A percentile compares a stretch with the other conserved stretches of the same genome.
phyloP scores from a whole-genome alignment of 805 yeast genomes.

The Lachancea sp. region DNA sequence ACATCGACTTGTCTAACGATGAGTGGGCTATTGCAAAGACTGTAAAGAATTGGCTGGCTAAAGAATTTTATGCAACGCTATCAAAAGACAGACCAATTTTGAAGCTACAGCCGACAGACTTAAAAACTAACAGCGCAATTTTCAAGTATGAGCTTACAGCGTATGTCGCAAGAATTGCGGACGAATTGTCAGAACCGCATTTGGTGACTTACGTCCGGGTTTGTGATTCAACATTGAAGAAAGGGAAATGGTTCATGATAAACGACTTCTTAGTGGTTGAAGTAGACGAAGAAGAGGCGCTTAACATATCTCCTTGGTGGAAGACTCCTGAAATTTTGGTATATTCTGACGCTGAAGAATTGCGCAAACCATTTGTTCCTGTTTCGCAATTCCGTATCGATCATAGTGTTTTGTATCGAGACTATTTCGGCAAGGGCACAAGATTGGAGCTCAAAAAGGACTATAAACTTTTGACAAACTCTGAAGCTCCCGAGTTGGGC shows the following conservation, averaged over 20 bases:
- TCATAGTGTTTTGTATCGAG: constrained; percentile 61
- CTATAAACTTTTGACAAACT: constrained; percentile 57
- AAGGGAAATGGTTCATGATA: constrained; percentile 66
- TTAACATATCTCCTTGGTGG: constrained; percentile 69
- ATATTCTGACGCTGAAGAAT: constrained; percentile 48
- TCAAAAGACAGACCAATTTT: constrained; percentile 36
- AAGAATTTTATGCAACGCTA: constrained; percentile 48
- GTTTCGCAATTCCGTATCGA: constrained; percentile 50
- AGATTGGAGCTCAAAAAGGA: constrained; percentile 54
- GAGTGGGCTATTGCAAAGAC: constrained; percentile 48
- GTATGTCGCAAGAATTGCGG: constrained; percentile 59
- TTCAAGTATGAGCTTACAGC: constrained; percentile 59
- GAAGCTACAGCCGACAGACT: constrained; percentile 28
- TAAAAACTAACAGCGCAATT: constrained; percentile 25
- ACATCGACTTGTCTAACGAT: constrained; percentile 47
- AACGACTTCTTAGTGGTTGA: constrained; percentile 85
- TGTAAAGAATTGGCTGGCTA: constrained; percentile 52
- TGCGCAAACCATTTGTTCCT: constrained; percentile 39
- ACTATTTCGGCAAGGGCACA: constrained; percentile 63
- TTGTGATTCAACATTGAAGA: constrained; percentile 28
- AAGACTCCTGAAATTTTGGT: constrained; percentile 70
- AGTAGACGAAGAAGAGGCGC: constrained; percentile 69
- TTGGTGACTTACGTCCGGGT: constrained; percentile 54
- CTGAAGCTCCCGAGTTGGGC: constrained; percentile 71
- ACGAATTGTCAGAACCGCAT: constrained; percentile 48